Evolutionary conservation across 2,329 filamentous ascomycete genomes (phyloP), one percentile per base, ranked within the genome.

Genomic region (Hymenoscyphus repandus): DNA sequence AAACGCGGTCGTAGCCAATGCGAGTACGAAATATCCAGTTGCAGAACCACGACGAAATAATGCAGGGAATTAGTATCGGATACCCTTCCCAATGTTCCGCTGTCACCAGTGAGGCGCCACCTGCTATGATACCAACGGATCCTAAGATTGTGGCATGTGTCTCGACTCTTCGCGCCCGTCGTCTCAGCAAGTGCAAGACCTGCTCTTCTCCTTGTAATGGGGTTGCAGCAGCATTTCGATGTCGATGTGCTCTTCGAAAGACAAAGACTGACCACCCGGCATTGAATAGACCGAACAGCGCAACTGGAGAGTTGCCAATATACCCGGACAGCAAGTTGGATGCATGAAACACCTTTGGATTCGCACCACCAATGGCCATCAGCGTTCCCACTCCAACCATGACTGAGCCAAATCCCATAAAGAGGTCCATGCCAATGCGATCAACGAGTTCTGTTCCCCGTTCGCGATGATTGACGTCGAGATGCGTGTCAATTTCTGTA

Each of bases 291-390:
- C 75, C 77, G 42, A 74, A 80, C 0, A 73, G 20, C 0, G 75
- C 75, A 2, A 75, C 70, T 1, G 74, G 70, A 0, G 70, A 66
- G 51, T 81, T 80, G 2, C 78, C 78, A 15, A 81, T 66, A 52
- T 79, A 80, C 1, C 78, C 78, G 0, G 77, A 79, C 0, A 80
- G 61, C 1, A 79, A 61, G 49, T 81, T 81, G 57, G 73, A 78
- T 0, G 73, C 71, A 0, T 64, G 3, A 49, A 64, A 80, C 0
- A 79, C 67, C 0, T 33, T 52, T 0, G 30, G 63, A 44, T 78
- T 67, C 0, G 67, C 71, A 1, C 78, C 77, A 1, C 67, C 74
- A 13, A 80, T 78, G 9, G 78, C 78, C 70, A 80, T 70, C 51
- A 73, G 69, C 0, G 78, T 79, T 7, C 78, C 78, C 0, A 70